phyloP scores from a whole-genome alignment of 1,139 yeast species.

The Diutina sp. region DNA sequence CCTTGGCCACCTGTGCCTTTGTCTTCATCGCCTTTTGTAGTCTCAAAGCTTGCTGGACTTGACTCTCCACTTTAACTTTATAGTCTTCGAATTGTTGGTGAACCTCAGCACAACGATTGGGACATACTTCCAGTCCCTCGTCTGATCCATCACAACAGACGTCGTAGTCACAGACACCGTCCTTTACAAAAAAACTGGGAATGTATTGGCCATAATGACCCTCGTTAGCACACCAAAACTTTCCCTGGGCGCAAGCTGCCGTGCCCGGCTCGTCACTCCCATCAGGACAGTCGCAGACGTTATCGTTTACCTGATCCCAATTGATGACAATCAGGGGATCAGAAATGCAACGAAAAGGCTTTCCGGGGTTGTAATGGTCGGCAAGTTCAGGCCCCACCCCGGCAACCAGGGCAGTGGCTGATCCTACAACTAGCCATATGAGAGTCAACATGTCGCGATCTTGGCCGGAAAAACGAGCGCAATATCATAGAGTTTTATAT shows the following conservation, averaged over 20 bases:
- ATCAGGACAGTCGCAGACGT: conserved; percentile 93
- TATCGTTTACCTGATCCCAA: conserved; percentile 64
- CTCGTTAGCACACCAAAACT: conserved; percentile 65
- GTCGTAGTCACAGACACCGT: conserved; percentile 88
- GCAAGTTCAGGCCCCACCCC: background rate
- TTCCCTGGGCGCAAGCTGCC: conserved; percentile 51
- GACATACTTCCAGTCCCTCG: conserved; percentile 44
- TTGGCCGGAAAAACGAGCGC: background rate
- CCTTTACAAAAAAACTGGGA: conserved; percentile 57
- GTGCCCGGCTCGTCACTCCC: conserved; percentile 98
- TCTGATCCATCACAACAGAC: conserved; percentile 93
- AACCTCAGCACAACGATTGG: conserved; percentile 43
- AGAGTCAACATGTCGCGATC: background rate
- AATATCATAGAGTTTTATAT: too few species aligned
- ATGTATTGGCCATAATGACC: conserved; percentile 53
- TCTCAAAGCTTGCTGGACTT: background rate
- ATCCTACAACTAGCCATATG: background rate
- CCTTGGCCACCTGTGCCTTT: background rate
- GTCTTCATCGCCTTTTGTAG: background rate
- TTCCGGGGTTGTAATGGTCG: background rate
- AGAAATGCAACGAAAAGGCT: conserved; percentile 34
- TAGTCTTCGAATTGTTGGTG: conserved; percentile 17
- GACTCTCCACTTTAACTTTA: conserved; percentile 3
- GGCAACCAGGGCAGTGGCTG: background rate
- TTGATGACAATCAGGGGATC: conserved; percentile 52